phyloP scores from a whole-genome alignment of 208 protist genomes.

The Herpetomonas samuelpessoai region DNA sequence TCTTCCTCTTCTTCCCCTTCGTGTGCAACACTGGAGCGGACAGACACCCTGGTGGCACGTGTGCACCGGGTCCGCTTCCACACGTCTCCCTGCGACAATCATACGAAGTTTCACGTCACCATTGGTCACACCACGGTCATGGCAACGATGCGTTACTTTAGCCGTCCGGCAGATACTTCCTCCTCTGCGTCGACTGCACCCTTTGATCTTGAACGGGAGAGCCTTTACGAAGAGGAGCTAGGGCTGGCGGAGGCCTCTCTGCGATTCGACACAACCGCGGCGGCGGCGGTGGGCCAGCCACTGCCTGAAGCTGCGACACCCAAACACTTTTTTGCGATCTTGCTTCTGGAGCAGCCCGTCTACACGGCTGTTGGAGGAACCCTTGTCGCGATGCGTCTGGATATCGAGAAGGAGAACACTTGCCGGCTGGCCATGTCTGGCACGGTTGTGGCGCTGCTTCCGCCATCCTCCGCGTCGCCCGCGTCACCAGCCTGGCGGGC shows the following conservation, averaged over 20 bases:
- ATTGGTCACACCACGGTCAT: constrained; percentile 88
- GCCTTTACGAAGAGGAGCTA: constrained; percentile 9
- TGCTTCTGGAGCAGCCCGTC: constrained; percentile 57
- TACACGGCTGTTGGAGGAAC: constrained; percentile 23
- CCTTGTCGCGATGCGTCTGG: constrained; percentile 70
- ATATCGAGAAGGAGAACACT: constrained; percentile 62
- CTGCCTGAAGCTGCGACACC: constrained; percentile 12
- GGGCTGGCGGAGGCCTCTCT: neutral
- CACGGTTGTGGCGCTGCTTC: constrained; percentile 30
- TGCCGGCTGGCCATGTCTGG: constrained; percentile 77
- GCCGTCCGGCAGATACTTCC: constrained; percentile 4
- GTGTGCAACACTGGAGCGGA: neutral
- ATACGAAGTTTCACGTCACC: constrained; percentile 81
- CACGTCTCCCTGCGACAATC: constrained; percentile 44
- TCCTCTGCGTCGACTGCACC: neutral
- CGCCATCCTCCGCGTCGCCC: neutral
- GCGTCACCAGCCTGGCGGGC: constrained; percentile 32
- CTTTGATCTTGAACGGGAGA: constrained; percentile 17
- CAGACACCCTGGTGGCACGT: constrained; percentile 42
- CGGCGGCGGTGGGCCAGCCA: constrained; percentile 21
- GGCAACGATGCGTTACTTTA: constrained; percentile 79
- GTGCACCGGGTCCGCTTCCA: constrained; percentile 81
- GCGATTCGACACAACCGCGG: neutral
- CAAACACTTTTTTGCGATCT: constrained; percentile 48
- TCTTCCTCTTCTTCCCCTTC: constrained; percentile 4